Percentiles rank a stretch among this genome's conserved stretches.
Conservation (phyloP, 805 yeast genomes). For the Kodamaea laetipori region DNA sequence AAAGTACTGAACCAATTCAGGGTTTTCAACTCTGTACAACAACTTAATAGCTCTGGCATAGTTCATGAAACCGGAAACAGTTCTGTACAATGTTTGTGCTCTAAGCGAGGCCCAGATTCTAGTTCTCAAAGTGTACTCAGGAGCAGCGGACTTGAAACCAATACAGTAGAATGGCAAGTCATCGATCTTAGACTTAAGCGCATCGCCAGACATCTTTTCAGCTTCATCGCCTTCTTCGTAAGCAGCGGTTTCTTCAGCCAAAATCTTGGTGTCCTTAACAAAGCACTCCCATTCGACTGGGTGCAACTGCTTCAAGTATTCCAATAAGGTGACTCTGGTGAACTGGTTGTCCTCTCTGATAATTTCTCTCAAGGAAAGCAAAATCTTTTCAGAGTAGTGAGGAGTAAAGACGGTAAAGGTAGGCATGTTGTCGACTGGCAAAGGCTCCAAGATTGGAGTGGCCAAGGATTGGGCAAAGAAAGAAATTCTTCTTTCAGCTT, state of each 20-base stretch:
- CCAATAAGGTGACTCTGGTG: constrained; percentile 90
- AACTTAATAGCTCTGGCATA: constrained; percentile 94
- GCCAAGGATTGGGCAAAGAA: constrained; percentile 99
- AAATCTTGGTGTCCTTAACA: constrained; percentile 91
- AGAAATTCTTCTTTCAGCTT: constrained; percentile 99
- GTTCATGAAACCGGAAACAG: constrained; percentile 98
- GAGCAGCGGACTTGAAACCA: constrained; percentile 97
- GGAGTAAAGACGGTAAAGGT: constrained; percentile 96
- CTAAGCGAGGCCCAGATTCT: constrained; percentile 98
- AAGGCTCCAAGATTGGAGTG: constrained; percentile 97
- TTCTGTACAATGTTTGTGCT: constrained; percentile 94
- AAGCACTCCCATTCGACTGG: constrained; percentile 98
- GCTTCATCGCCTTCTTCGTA: constrained; percentile 53
- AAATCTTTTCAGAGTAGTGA: constrained; percentile 93
- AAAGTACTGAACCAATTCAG: constrained; percentile 94
- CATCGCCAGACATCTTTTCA: constrained; percentile 53
- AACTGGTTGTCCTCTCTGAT: constrained; percentile 97
- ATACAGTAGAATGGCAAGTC: constrained; percentile 93
- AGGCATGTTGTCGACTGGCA: constrained; percentile 99
- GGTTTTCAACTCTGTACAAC: constrained; percentile 91
- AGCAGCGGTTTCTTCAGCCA: constrained; percentile 92
- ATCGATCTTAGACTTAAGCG: constrained; percentile 79
- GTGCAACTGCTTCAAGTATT: constrained; percentile 91
- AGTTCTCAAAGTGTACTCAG: constrained; percentile 93
- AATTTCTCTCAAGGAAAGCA: constrained; percentile 90